Conservation (phyloP, 2,329 filamentous ascomycete genomes). For the Achaetomium macrosporum region DNA sequence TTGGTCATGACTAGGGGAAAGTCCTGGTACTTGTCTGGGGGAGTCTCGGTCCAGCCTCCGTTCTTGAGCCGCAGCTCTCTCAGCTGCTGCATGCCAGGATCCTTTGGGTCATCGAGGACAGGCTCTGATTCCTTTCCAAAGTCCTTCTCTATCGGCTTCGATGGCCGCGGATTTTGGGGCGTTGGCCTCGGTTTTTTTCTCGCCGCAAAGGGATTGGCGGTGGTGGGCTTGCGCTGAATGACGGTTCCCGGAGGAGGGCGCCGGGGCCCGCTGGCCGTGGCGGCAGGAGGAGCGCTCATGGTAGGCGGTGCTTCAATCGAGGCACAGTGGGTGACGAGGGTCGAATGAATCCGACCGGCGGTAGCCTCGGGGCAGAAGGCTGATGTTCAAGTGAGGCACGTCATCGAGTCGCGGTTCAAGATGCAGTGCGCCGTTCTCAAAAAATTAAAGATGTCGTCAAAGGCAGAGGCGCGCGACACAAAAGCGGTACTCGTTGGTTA, state of each 20-base stretch:
- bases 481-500: too few relatives aligned
- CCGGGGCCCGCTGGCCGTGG: slow-evolving; percentile 25
- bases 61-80: slow-evolving; percentile 36
- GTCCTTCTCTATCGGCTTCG: not conserved
- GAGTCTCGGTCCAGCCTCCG: slow-evolving; percentile 53
- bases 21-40: slow-evolving; percentile 43
- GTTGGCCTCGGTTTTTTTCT: slow-evolving; percentile 46
- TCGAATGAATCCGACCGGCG: not conserved
- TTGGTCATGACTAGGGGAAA: slow-evolving; percentile 78
- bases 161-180: slow-evolving; percentile 26
- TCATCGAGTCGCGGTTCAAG: slow-evolving; percentile 8
- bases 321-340: not conserved
- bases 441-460: not conserved
- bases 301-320: not conserved
- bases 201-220: slow-evolving; percentile 58
- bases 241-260: slow-evolving; percentile 23
- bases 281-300: slow-evolving; percentile 41
- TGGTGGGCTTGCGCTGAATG: slow-evolving; percentile 42
- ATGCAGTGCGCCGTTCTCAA: not conserved
- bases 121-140: slow-evolving; percentile 23
- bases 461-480: not conserved
- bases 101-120: slow-evolving; percentile 23
- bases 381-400: slow-evolving; percentile 10
- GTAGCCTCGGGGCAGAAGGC: not conserved
- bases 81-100: slow-evolving; percentile 23